phyloP scores from a whole-genome alignment of 495 filamentous ascomycete species.

The Mytilinidion resinicola region DNA sequence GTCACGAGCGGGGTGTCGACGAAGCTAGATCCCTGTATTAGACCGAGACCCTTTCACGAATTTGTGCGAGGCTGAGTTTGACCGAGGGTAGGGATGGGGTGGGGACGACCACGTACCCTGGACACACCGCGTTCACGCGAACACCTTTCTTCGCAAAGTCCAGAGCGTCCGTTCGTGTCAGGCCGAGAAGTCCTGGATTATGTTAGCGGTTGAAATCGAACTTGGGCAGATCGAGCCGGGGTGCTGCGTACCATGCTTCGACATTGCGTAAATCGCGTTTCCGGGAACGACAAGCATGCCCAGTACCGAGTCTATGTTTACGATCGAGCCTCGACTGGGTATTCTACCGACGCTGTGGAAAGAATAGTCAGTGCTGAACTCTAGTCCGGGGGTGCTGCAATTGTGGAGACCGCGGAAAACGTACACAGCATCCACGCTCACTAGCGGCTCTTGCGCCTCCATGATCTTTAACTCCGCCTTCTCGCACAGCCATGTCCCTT shows the following conservation, averaged over 20 bases:
- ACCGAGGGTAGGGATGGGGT: slow-evolving; percentile 22
- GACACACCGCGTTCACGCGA: slow-evolving; percentile 45
- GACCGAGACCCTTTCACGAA: slow-evolving; percentile 16
- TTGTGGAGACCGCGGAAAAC: no score
- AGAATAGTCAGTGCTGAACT: background rate
- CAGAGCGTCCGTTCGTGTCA: slow-evolving; percentile 34
- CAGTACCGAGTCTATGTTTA: slow-evolving; percentile 27
- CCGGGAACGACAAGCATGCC: slow-evolving; percentile 26
- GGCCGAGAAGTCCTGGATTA: background rate
- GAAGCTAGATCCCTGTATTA: background rate
- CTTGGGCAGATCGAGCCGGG: background rate
- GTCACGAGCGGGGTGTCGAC: background rate
- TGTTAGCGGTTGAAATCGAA: background rate
- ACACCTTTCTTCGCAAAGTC: slow-evolving; percentile 39
- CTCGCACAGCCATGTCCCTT: slow-evolving; percentile 43
- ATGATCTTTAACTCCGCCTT: slow-evolving; percentile 43
- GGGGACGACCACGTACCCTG: slow-evolving; percentile 40
- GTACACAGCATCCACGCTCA: background rate
- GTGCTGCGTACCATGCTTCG: slow-evolving; percentile 41
- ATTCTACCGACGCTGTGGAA: background rate
- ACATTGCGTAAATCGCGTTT: slow-evolving; percentile 31
- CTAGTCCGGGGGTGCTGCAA: no score
- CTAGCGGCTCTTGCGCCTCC: slow-evolving; percentile 40
- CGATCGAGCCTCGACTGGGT: slow-evolving; percentile 20
- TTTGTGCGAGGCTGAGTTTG: background rate